phyloP scores from a whole-genome alignment of 2,329 filamentous ascomycete genomes.

The Talaromyces sp. region DNA sequence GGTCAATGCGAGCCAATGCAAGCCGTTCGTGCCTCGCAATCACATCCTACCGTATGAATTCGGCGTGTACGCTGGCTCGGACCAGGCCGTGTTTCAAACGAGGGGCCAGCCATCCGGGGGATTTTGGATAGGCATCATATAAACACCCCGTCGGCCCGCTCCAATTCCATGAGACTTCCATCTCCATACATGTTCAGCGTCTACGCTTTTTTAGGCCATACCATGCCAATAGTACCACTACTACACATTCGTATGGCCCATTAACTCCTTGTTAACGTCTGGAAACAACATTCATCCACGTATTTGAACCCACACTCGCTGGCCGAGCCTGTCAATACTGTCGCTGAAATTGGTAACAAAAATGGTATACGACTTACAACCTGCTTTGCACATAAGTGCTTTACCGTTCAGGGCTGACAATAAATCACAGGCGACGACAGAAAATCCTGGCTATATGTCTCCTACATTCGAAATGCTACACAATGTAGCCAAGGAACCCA shows the following conservation, averaged over 20 bases:
- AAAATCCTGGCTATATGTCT: not conserved
- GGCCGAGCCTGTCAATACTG: conserved; percentile 1
- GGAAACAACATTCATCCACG: not conserved
- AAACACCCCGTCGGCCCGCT: not conserved
- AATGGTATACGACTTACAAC: no score
- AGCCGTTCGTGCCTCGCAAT: not conserved
- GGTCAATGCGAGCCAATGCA: conserved; percentile 4
- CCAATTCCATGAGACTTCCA: not conserved
- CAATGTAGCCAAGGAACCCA: not conserved
- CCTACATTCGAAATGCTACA: conserved; percentile 3
- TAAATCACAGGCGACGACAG: not conserved
- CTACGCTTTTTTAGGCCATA: no score
- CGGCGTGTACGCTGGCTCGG: not conserved
- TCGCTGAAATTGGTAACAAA: not conserved
- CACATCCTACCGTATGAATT: conserved; percentile 8
- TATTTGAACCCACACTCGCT: not conserved
- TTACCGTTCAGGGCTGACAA: not conserved
- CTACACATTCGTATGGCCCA: no score
- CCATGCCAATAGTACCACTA: no score
- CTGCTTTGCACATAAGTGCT: no score
- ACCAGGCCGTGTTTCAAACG: not conserved
- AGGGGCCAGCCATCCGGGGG: not conserved
- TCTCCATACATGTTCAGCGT: not conserved
- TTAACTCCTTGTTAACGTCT: no score
- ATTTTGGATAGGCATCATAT: not conserved